Percentiles rank a stretch among this genome's conserved stretches.
Evolutionary conservation across 768 basidiomycete species (phyloP).

Genomic region (Hypholoma sublateritium): DNA sequence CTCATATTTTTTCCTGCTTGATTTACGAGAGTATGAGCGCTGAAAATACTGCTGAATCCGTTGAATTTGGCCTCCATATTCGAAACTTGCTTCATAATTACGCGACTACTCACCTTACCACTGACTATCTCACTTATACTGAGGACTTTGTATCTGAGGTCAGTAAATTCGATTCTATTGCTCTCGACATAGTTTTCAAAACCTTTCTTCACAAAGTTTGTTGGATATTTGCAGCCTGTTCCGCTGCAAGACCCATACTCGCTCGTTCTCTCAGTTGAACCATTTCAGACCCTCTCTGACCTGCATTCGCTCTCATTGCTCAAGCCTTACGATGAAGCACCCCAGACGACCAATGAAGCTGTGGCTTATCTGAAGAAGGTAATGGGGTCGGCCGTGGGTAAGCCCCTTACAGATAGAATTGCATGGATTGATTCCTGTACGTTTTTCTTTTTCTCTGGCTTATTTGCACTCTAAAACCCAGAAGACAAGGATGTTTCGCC

Average conservation of each 20-base stretch:
- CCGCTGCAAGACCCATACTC: constrained; percentile 52
- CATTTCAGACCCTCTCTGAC: constrained; percentile 44
- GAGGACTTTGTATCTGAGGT: constrained; percentile 49
- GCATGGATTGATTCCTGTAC: constrained; percentile 36
- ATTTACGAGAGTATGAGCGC: neutral
- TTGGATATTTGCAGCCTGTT: constrained; percentile 42
- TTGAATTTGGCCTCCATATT: constrained; percentile 43
- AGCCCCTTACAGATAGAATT: constrained; percentile 35
- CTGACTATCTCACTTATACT: constrained; percentile 55
- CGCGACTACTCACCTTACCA: constrained; percentile 49
- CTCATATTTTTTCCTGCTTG: neutral
- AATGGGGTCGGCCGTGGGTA: constrained; percentile 22
- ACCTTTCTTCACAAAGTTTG: constrained; percentile 27
- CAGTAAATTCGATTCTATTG: constrained; percentile 6
- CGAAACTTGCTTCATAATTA: constrained; percentile 56
- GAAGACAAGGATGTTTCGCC: constrained; percentile 5
- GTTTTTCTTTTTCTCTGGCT: constrained; percentile 6
- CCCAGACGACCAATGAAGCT: constrained; percentile 35
- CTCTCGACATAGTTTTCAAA: neutral
- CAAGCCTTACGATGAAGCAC: constrained; percentile 45
- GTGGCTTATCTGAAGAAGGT: constrained; percentile 30
- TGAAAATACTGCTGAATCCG: constrained; percentile 17
- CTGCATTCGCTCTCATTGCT: constrained; percentile 32
- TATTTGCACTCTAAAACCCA: neutral
- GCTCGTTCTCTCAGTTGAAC: constrained; percentile 53